A percentile compares a stretch with the other conserved stretches of the same genome.
Conservation (phyloP, 2,329 filamentous ascomycete genomes). For the Colletotrichum acutatum region DNA sequence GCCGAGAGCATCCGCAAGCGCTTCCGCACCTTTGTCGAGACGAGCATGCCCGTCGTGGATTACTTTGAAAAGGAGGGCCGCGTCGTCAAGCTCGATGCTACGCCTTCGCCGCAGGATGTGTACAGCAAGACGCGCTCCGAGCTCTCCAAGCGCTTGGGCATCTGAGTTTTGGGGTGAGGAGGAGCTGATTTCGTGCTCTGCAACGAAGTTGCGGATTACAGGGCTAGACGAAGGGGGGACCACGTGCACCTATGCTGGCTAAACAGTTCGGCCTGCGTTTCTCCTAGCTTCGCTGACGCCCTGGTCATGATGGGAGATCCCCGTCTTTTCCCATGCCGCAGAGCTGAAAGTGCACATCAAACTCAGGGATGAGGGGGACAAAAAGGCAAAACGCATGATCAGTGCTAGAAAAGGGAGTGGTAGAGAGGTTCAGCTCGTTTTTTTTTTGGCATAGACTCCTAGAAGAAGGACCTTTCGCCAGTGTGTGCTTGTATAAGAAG, state of each 20-base stretch:
- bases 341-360: not conserved
- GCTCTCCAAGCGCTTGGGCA: constrained; percentile 60
- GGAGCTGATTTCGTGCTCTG: not conserved
- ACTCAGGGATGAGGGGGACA: not conserved
- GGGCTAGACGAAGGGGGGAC: too few relatives aligned
- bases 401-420: not conserved
- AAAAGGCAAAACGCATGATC: not conserved
- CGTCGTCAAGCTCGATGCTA: constrained; percentile 84
- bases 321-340: not conserved
- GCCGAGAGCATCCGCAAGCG: constrained; percentile 95
- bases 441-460: not conserved
- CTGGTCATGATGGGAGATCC: too few relatives aligned
- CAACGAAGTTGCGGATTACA: not conserved
- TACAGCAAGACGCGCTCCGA: constrained; percentile 63
- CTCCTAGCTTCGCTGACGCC: too few relatives aligned
- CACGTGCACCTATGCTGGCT: too few relatives aligned
- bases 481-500: not conserved
- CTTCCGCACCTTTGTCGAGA: constrained; percentile 93
- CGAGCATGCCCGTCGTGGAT: constrained; percentile 96
- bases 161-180: constrained; percentile 36
- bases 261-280: too few relatives aligned
- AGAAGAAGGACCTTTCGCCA: too few relatives aligned
- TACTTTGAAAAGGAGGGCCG: constrained; percentile 80
- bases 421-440: not conserved
- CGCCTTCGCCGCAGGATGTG: constrained; percentile 71